Conservation (phyloP, 148 eudicot species). For the Agrostemma githago region DNA sequence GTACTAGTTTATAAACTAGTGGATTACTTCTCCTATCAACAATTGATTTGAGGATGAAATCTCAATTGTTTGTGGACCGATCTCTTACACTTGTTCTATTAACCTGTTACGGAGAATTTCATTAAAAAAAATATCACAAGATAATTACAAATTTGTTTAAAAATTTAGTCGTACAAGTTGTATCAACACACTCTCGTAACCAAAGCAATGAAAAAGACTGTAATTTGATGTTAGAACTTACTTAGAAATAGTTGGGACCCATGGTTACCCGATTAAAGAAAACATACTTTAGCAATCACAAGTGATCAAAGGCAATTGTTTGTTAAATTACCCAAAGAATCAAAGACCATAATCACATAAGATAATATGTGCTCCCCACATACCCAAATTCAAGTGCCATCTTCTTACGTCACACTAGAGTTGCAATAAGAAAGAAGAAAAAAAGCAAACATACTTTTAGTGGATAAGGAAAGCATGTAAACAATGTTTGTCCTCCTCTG, state of each 20-base stretch:
- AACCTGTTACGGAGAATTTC: too few relatives aligned
- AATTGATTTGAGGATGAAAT: too few relatives aligned
- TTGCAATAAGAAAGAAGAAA: conserved; percentile 4
- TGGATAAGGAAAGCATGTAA: conserved; percentile 29
- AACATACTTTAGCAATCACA: conserved; percentile 4
- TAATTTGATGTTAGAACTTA: not conserved
- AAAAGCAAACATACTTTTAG: conserved; percentile 25
- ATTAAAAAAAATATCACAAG: too few relatives aligned
- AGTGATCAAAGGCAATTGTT: not conserved
- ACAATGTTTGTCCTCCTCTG: conserved; percentile 19
- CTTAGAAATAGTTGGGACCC: not conserved
- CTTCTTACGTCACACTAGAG: not conserved
- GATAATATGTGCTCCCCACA: conserved; percentile 29
- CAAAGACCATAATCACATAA: conserved; percentile 16
- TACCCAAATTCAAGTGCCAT: conserved; percentile 6
- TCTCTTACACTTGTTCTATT: too few relatives aligned
- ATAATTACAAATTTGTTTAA: too few relatives aligned
- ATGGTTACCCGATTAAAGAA: not conserved
- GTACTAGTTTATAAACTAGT: too few relatives aligned
- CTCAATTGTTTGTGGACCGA: too few relatives aligned
- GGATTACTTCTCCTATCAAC: too few relatives aligned
- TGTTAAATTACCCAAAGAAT: conserved; percentile 15
- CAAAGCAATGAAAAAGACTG: too few relatives aligned
- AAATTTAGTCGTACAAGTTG: not conserved
- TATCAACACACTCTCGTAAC: not conserved